Base-by-base conservation (phyloP, 192 early-diverging fungal genomes). In the Paraglomus occultum region DNA sequence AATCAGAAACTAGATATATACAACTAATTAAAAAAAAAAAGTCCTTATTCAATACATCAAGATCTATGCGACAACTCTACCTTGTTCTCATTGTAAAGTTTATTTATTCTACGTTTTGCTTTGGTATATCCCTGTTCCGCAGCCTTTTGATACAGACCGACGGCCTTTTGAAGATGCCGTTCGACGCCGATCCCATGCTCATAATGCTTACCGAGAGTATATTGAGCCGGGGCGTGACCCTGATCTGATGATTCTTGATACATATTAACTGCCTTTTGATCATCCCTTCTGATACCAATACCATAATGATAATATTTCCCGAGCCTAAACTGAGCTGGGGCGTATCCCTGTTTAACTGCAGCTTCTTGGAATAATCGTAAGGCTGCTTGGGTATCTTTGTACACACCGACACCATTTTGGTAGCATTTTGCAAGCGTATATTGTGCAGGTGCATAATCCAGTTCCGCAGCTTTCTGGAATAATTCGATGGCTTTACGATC, bases 201-300 rank as follows among this genome's bases (percentile, higher is more conserved):
- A 58, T 91, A 93, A 38, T 91, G 79, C 66, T 87, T 89, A 2
- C 91, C 93, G 22, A 94, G 82, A 8, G 90, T 91, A 67, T 92
- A 92, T 65, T 92, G 89, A n/a, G 90, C 92, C 0, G 91, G 73
- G 23, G 89, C 88, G 61, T 91, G 89, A 18, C 90, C 91, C 57
- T 82, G 83, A 44, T 78, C 72, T 31, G 92, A 90, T 18, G 81
- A 77, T 22, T 76, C 73, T 40, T 80, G 71, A 73, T 83, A 94
- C 90, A 88, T 91, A 65, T 79, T 80, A 49, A 82, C 81, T 11
- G 83, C 84, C 66, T 85, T 79, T 48, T 79, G 67, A 14, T 72
- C 58, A 62, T 85, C 76, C 73, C 78, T 80, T 48, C 82, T 73
- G 1, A 84, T 69, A 15, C 85, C 83, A 17, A 86, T 77, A 48